These are phyloP conservation scores for Debaryomyces tyrocola DNA, from an alignment of 805 yeast species.

Conservation along the genomic window DNA sequence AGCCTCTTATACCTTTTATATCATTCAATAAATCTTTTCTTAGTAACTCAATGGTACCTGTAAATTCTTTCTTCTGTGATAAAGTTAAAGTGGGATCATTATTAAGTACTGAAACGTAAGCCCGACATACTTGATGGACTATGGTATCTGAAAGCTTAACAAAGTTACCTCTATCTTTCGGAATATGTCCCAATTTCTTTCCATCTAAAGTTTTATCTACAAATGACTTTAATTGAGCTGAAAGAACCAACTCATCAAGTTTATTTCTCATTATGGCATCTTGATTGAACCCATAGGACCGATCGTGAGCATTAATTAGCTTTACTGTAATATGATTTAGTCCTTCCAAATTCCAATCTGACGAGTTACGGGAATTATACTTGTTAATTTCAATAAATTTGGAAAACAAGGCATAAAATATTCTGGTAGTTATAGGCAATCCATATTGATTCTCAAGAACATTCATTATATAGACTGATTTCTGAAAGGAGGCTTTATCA, in stretches of 20 bases:
- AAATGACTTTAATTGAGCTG: conserved; percentile 13
- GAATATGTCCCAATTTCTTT: conserved; percentile 2
- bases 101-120: conserved; percentile 11
- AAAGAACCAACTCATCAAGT: conserved; percentile 8
- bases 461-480: conserved; percentile 12
- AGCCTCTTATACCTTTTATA: conserved; percentile 4
- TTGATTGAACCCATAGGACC: conserved; percentile 6
- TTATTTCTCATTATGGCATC: conserved; percentile 2
- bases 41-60: neutral
- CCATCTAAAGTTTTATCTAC: conserved; percentile 11
- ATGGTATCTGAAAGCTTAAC: conserved; percentile 23
- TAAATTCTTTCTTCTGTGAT: neutral
- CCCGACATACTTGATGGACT: conserved; percentile 12
- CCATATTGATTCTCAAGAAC: conserved; percentile 18
- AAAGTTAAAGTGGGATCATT: conserved; percentile 1
- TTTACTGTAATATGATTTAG: conserved; percentile 12
- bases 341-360: conserved; percentile 8
- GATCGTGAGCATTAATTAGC: conserved; percentile 16
- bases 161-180: conserved; percentile 12
- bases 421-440: conserved; percentile 33
- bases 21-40: conserved; percentile 1
- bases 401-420: conserved; percentile 22
- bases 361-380: neutral
- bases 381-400: conserved; percentile 8
- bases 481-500: conserved; percentile 8